Evolutionary conservation across 306 rosid genomes (phyloP).

Genomic region (Vicia sativa): DNA sequence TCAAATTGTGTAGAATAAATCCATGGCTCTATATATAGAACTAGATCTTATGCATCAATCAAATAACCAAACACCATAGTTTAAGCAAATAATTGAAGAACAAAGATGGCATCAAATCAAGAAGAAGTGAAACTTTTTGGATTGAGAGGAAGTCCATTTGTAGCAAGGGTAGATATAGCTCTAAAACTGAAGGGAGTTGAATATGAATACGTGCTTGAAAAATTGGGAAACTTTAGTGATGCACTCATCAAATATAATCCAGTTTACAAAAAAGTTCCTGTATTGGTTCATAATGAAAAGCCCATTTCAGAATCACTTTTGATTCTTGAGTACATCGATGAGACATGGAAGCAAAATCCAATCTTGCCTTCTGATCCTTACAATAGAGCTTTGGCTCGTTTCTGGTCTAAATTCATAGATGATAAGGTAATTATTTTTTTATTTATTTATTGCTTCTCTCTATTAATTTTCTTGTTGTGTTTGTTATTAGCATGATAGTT

Average conservation of each 20-base stretch:
- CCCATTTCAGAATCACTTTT: slow-evolving; percentile 60
- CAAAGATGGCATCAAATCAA: background rate
- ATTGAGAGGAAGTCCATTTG: background rate
- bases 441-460: too few relatives aligned
- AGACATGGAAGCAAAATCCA: slow-evolving; percentile 49
- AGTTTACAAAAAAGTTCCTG: slow-evolving; percentile 54
- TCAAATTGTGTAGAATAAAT: background rate
- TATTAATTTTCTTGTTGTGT: too few relatives aligned
- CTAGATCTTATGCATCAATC: background rate
- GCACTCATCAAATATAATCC: slow-evolving; percentile 52
- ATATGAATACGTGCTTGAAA: background rate
- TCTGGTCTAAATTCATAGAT: slow-evolving; percentile 60
- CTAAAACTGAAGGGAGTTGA: background rate
- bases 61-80: background rate
- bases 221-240: background rate
- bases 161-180: background rate
- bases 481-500: too few relatives aligned
- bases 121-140: background rate
- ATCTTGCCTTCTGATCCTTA: slow-evolving; percentile 52
- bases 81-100: background rate
- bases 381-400: slow-evolving; percentile 54
- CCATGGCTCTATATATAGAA: background rate
- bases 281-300: slow-evolving; percentile 53
- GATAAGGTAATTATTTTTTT: slow-evolving; percentile 21
- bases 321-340: slow-evolving; percentile 58